Evolutionary conservation across 257 asterid genomes (phyloP).

Genomic region (Solanum okadae): DNA sequence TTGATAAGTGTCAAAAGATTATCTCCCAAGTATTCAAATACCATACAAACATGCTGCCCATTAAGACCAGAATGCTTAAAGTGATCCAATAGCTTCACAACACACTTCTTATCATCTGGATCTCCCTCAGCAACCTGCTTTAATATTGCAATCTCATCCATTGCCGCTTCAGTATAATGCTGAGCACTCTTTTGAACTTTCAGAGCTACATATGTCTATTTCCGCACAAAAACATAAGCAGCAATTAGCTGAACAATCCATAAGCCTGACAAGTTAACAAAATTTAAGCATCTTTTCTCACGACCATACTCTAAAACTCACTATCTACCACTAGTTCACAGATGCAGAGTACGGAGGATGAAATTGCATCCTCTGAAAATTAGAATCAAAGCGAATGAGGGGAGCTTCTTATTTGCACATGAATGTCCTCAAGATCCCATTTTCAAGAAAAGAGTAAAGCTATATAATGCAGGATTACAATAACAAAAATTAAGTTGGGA

Average conservation of each 20-base stretch:
- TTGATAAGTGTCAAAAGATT: slow-evolving; percentile 82
- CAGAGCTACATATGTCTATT: slow-evolving; percentile 56
- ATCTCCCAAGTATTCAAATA: slow-evolving; percentile 27
- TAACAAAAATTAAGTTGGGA: background rate
- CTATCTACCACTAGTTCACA: background rate
- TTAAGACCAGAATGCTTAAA: slow-evolving; percentile 94
- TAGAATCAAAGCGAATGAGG: background rate
- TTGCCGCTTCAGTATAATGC: slow-evolving; percentile 91
- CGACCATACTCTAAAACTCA: background rate
- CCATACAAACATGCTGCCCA: slow-evolving; percentile 91
- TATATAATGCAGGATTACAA: background rate
- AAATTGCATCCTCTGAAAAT: background rate
- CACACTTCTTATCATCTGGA: slow-evolving; percentile 75
- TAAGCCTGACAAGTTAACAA: background rate
- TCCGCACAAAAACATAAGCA: slow-evolving; percentile 1
- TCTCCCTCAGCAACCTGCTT: slow-evolving; percentile 92
- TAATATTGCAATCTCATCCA: slow-evolving; percentile 82
- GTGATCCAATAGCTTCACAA: slow-evolving; percentile 86
- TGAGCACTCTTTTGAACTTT: slow-evolving; percentile 93
- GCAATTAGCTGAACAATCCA: background rate
- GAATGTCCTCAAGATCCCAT: background rate
- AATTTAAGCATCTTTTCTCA: background rate
- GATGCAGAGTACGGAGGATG: background rate
- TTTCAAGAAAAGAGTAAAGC: background rate
- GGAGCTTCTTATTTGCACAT: background rate